A percentile compares a stretch with the other conserved stretches of the same genome.
Conservation (phyloP, 306 rosid species). For the Hippophae rhamnoides region DNA sequence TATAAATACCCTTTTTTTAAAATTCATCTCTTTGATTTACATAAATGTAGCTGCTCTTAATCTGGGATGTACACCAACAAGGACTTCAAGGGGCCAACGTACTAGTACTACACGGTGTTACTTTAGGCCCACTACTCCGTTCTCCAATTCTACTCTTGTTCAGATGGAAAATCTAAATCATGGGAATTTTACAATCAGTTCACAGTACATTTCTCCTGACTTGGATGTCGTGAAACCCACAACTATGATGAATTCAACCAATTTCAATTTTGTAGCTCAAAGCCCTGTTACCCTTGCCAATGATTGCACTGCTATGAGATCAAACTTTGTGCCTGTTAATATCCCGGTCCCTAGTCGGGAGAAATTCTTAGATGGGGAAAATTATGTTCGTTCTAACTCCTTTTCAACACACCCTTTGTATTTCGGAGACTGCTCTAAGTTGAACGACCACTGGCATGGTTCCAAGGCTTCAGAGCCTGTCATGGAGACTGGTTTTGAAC, state of each 20-base stretch:
- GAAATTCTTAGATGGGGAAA: slow-evolving; percentile 22
- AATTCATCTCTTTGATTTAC: slow-evolving; percentile 9
- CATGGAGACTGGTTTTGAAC: slow-evolving; percentile 6
- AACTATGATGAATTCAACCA: slow-evolving; percentile 1
- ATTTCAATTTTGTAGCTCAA: slow-evolving; percentile 11
- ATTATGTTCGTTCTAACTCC: slow-evolving; percentile 15
- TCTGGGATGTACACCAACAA: slow-evolving; percentile 58
- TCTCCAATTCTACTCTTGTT: slow-evolving; percentile 7
- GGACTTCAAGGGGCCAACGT: slow-evolving; percentile 58
- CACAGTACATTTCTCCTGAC: slow-evolving; percentile 15
- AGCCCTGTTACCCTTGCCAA: slow-evolving; percentile 4
- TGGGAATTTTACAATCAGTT: slow-evolving; percentile 9
- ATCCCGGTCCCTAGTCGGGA: slow-evolving; percentile 19
- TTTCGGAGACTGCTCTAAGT: slow-evolving; percentile 23
- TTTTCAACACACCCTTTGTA: slow-evolving; percentile 38
- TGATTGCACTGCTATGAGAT: not conserved
- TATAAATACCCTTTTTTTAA: not conserved
- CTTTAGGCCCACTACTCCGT: slow-evolving; percentile 29
- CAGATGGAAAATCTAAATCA: slow-evolving; percentile 15
- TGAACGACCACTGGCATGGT: slow-evolving; percentile 13
- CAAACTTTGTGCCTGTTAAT: slow-evolving; percentile 7
- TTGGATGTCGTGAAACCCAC: slow-evolving; percentile 21
- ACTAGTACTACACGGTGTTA: slow-evolving; percentile 45
- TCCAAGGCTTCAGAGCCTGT: slow-evolving; percentile 20
- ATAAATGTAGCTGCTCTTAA: slow-evolving; percentile 50